phyloP scores from a whole-genome alignment of 23 red algal species.

The Chondrus crispus region DNA sequence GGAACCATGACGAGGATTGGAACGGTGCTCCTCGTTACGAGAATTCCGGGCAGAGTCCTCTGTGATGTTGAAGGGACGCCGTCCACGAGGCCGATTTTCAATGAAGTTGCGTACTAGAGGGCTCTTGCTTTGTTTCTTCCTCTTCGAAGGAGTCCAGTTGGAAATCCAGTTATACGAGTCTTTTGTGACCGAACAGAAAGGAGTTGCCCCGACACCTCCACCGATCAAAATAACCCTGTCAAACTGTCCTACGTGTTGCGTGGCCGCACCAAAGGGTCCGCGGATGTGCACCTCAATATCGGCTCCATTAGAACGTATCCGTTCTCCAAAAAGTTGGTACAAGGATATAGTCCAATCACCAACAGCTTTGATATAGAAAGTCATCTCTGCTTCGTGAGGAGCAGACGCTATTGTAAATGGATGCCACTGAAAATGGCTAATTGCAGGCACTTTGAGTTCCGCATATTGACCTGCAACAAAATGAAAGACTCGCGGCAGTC shows the following conservation, averaged over 20 bases:
- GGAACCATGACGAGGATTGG: no score
- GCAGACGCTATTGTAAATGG: constrained; percentile 73
- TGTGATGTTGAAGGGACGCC: no score
- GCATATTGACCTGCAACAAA: constrained; percentile 89
- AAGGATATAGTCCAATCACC: constrained; percentile 83
- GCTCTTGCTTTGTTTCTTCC: no score
- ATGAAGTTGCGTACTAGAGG: no score
- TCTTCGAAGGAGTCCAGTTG: constrained; percentile 68
- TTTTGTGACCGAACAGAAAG: constrained; percentile 72
- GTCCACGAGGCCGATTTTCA: no score
- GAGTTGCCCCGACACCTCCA: constrained; percentile 80
- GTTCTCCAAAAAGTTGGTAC: constrained; percentile 57
- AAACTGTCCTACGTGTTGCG: constrained; percentile 85
- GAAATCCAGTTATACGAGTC: constrained; percentile 63
- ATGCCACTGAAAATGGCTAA: constrained; percentile 79
- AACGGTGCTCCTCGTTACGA: no score
- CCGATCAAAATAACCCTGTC: constrained; percentile 76
- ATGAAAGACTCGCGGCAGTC: constrained; percentile 69
- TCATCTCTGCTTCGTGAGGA: constrained; percentile 72
- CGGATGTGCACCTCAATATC: constrained; percentile 79
- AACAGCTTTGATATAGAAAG: constrained; percentile 81
- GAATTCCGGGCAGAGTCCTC: no score
- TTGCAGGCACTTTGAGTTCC: constrained; percentile 60
- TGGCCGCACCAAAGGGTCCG: constrained; percentile 78
- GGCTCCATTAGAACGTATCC: background rate